Evolutionary conservation across 805 yeast species (phyloP).

Genomic region (Sporopachydermia lactativora): DNA sequence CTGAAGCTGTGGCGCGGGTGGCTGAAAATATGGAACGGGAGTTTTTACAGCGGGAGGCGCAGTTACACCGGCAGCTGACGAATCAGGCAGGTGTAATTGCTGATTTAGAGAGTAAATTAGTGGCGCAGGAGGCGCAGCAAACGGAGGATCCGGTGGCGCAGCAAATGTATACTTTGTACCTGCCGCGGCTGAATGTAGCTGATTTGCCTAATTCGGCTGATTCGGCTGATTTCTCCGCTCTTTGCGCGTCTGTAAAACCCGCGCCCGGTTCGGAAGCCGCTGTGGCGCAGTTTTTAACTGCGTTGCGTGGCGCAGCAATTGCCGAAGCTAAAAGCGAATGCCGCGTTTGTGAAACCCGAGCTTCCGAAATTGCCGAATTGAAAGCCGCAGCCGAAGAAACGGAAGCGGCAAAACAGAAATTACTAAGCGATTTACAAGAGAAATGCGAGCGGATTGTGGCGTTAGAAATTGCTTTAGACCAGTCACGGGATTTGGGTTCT

Average conservation of each 20-base stretch:
- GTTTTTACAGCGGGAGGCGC: slow-evolving; percentile 17
- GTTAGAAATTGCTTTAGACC: slow-evolving; percentile 29
- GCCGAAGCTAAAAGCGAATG: too few species aligned
- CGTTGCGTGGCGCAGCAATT: too few species aligned
- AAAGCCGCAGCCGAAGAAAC: slow-evolving; percentile 8
- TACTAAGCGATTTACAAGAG: slow-evolving; percentile 14
- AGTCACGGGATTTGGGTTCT: slow-evolving; percentile 23
- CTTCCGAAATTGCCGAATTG: slow-evolving; percentile 6
- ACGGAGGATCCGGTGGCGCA: slow-evolving; percentile 4
- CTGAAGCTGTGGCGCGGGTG: neutral
- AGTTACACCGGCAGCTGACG: slow-evolving; percentile 17
- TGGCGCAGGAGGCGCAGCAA: neutral
- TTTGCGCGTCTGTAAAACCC: too few species aligned
- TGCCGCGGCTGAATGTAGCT: neutral
- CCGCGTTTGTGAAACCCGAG: slow-evolving; percentile 4
- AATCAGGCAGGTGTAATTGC: slow-evolving; percentile 14
- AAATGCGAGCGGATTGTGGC: slow-evolving; percentile 20
- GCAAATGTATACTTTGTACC: slow-evolving; percentile 3
- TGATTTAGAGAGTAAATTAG: slow-evolving; percentile 9
- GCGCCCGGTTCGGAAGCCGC: too few species aligned
- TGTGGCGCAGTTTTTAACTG: too few species aligned
- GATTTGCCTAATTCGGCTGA: neutral
- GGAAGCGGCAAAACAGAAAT: slow-evolving; percentile 7
- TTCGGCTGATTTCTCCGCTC: too few species aligned
- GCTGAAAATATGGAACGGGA: slow-evolving; percentile 10